Base-by-base conservation (phyloP, 305 asterid species). In the Vinca major region DNA sequence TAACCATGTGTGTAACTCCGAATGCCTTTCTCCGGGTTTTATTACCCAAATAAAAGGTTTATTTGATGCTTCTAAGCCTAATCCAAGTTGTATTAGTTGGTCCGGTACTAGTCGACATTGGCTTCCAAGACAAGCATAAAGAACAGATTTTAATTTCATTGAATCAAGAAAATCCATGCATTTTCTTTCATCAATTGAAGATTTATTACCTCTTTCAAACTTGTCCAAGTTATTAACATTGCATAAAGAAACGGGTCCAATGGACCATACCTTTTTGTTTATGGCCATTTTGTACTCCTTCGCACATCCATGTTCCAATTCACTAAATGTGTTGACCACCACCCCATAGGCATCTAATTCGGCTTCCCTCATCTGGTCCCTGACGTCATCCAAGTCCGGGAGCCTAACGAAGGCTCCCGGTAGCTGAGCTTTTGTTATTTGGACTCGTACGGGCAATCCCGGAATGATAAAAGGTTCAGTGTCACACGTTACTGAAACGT, bases 91-190 rank as follows among this genome's bases (percentile, higher is more conserved):
- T 45, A 55, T 78, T 4, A 82, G 65, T 70, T 87, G 94, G 0
- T 70, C 40, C 0, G 73, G 63, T 17, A 83, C 69, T 13, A 85
- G 62, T 0, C 76, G 84, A 60, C 86, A 77, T 0, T 81, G 76
- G 75, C 89, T 87, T 1, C 93, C 90, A 8, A 87, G 80, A 45
- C 90, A 83, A 4, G 79, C 85, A 51, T 80, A 87, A 5, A 82
- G 66, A 0, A 86, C 85, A 0, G 80, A 76, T 17, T 51, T 58
- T 41, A 81, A 71, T 26, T 74, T 48, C 76, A 56, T 84, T 0
- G 71, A 43, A 13, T 82, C 85, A 3, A 86, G 88, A 82, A 89
- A 86, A 7, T 74, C 47, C 7, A 72, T 40, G 65, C 78, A 76
- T 0, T 19, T 2, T 3, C 68, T 72, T 57, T 76, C 79, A 2